Base-by-base conservation (phyloP, 441 rosid genomes). In the Cnidoscolus chayamansa region DNA sequence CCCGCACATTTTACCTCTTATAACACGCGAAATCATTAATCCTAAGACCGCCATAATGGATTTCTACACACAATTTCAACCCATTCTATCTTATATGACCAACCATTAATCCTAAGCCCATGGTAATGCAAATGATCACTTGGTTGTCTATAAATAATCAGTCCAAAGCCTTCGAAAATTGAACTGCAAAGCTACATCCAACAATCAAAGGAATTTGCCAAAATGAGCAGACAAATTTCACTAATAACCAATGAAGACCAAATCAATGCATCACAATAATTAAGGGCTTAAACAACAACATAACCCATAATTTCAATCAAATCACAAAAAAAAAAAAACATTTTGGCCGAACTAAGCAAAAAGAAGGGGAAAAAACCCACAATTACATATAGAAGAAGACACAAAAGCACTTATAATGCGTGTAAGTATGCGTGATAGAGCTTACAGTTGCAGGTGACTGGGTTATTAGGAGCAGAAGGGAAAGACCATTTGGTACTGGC, bases 381-480 rank as follows among this genome's bases (percentile, higher is more conserved):
- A 56, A 16, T 53, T n/a, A 16, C 20, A 16, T n/a, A 0, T 1
- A 53, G 7, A 53, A 17, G 20, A n/a, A 54, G 13, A 7, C n/a
- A 50, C 54, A 50, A 12, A 2, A 4, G 20, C 11, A n/a, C 10
- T 63, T 40, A 51, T 55, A n/a, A 43, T 40, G 51, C 11, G 10
- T 1, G 45, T 11, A 31, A 20, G 11, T 3, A 16, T 31, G 16
- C 17, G 25, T 54, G 19, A 61, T 10, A 60, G 20, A 20, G 54
- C 87, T 73, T 82, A 92, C 97, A 47, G 70, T 92, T 90, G 86
- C 96, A 92, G 56, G 93, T 82, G 80, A 92, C 96, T 0, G 91
- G 89, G 70, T 64, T 88, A 57, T 74, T 7, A 73, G 94, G 91
- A 81, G 96, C 97, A 72, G 93, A 87, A 75, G 96, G 97, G 84